Evolutionary conservation across 2,329 filamentous ascomycete species (phyloP), one percentile per base, ranked within the genome.

Genomic region (Fusarium pseudoanthophilum): DNA sequence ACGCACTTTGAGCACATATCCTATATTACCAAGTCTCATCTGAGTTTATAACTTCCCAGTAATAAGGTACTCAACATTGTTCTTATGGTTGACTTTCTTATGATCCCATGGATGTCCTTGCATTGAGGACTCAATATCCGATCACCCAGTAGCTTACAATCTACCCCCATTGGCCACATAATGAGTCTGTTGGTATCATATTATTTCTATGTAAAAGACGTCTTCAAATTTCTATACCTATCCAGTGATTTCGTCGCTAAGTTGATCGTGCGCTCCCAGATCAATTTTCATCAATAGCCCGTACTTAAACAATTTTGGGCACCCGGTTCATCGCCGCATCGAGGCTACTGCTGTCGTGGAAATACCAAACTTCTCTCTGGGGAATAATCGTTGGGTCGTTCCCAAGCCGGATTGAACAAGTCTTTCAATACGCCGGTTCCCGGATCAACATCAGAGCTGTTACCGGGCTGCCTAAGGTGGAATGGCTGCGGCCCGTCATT

Each of bases 351-450:
- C 20, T 8, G 14, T 16, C 20, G 8, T 32, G 46, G 11, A 32
- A 32, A 32, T 18, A 18, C 21, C 5, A 32, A 14, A 2, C 46
- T 49, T 24, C 3, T 32, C 5, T 49, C 21, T 24, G 3, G 0
- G 0, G 21, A 32, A n/a, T 32, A 32, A 18, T 18, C 46, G 5
- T 49, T 32, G 1, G 28, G 11, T 3, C 21, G 1, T 32, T 32
- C 15, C 28, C 11, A 32, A n/a, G 21, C 7, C 28, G 46, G 21
- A 18, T 32, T 32, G 15, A 49, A 32, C 28, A 49, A 32, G 28
- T 49, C 28, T 14, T 10, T 24, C 1, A 32, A 7, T 18, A 49
- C 11, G 4, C 46, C 21, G 5, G 21, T 49, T 18, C 21, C 15
- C 11, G 21, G 15, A 2, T 49, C 21, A 32, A 49, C 21, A n/a